phyloP scores from a whole-genome alignment of 257 asterid genomes.

The Primulina eburnea region DNA sequence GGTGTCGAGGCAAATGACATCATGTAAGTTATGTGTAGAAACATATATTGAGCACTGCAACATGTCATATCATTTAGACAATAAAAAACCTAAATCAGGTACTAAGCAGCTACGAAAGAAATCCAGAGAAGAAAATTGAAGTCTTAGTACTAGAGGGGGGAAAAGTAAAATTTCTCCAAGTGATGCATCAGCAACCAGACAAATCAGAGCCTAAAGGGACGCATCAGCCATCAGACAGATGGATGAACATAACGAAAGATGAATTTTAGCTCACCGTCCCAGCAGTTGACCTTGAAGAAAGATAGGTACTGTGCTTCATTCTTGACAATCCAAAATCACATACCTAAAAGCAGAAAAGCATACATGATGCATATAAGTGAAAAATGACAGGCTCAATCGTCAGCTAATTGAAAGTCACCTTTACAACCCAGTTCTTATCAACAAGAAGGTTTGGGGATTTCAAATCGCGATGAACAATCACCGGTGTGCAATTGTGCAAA shows the following conservation, averaged over 20 bases:
- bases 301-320: constrained; percentile 92
- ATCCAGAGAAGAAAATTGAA: not conserved
- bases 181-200: constrained; percentile 2
- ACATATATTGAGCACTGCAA: not conserved
- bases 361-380: constrained; percentile 12
- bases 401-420: constrained; percentile 50
- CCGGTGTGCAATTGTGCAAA: constrained; percentile 84
- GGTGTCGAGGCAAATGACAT: too few species aligned
- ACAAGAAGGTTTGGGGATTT: constrained; percentile 98
- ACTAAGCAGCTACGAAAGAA: constrained; percentile 11
- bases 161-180: not conserved
- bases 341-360: constrained; percentile 50
- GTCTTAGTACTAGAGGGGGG: not conserved
- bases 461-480: constrained; percentile 93
- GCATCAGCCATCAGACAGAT: not conserved
- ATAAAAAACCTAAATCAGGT: constrained; percentile 17
- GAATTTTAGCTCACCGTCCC: constrained; percentile 74
- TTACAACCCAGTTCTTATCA: constrained; percentile 94
- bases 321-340: constrained; percentile 93
- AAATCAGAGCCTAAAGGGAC: not conserved
- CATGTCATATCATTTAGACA: constrained; percentile 7
- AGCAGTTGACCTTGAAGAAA: constrained; percentile 94
- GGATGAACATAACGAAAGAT: constrained; percentile 1
- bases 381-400: constrained; percentile 25
- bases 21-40: not conserved